Evolutionary conservation across 257 asterid species (phyloP).

Genomic region (Solanum infundibuliforme): DNA sequence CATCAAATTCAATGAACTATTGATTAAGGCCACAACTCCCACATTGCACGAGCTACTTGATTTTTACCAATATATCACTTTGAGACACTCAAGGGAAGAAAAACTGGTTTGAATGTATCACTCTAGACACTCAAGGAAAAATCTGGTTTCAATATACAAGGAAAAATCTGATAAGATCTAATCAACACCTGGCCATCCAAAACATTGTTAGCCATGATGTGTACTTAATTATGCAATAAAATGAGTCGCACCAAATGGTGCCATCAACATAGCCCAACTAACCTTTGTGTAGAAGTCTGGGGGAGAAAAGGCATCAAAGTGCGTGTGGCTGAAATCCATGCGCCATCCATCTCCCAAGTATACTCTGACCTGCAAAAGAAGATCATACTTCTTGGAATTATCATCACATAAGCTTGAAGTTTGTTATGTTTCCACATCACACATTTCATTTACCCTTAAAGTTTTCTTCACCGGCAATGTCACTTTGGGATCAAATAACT

Average conservation of each 20-base stretch:
- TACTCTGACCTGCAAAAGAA: slow-evolving; percentile 45
- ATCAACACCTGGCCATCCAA: neutral
- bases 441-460: slow-evolving; percentile 43
- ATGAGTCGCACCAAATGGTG: neutral
- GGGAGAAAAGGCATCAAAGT: slow-evolving; percentile 85
- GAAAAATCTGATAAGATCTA: neutral
- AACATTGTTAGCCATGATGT: neutral
- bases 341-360: slow-evolving; percentile 98
- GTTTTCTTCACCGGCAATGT: slow-evolving; percentile 59
- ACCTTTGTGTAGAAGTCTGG: slow-evolving; percentile 98
- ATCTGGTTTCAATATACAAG: neutral
- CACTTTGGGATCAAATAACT: slow-evolving; percentile 68
- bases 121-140: neutral
- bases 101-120: neutral
- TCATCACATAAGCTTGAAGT: neutral
- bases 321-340: slow-evolving; percentile 91
- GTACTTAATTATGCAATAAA: neutral
- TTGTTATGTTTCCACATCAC: neutral
- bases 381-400: neutral
- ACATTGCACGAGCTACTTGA: neutral
- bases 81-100: neutral
- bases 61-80: neutral
- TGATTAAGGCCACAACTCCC: neutral
- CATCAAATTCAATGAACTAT: neutral
- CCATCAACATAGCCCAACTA: neutral